Percentiles rank a stretch among this genome's conserved stretches.
Conservation (phyloP, 805 yeast species). For the Wickerhamiella cacticola region DNA sequence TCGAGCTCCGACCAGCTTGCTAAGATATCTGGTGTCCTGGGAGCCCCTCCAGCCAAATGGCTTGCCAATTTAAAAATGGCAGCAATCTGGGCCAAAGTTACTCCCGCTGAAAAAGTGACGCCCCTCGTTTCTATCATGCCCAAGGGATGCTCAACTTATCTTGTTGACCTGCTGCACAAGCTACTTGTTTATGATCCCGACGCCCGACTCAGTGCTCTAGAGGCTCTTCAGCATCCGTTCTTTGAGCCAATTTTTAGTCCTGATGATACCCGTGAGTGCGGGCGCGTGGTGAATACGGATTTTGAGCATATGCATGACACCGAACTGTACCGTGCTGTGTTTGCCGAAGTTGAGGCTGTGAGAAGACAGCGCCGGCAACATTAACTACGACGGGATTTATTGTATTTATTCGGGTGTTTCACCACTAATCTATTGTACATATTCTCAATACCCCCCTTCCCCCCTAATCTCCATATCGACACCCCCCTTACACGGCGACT, state of each 20-base stretch:
- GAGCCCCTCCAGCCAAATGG: conserved; percentile 42
- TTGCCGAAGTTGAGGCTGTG: conserved; percentile 1
- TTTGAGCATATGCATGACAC: conserved; percentile 38
- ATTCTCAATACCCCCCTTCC: too few species aligned
- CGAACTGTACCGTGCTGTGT: conserved; percentile 3
- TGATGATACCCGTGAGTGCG: conserved; percentile 45
- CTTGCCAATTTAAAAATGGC: neutral
- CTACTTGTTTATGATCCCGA: conserved; percentile 56
- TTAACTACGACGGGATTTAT: too few species aligned
- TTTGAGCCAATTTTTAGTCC: conserved; percentile 41
- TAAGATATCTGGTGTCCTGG: conserved; percentile 57
- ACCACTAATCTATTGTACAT: too few species aligned
- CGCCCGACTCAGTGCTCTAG: conserved; percentile 41
- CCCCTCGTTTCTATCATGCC: conserved; percentile 15
- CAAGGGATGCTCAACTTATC: neutral
- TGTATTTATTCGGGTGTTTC: too few species aligned
- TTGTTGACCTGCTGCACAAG: conserved; percentile 36
- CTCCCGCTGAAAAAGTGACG: neutral
- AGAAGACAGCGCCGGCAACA: neutral
- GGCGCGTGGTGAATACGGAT: conserved; percentile 47
- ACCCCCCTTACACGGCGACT: too few species aligned
- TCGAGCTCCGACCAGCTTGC: conserved; percentile 58
- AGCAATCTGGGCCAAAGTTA: neutral
- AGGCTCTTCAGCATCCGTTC: conserved; percentile 47
- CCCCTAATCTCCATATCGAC: too few species aligned